Evolutionary conservation across 1,284 basidiomycete species (phyloP).

Genomic region (Naganishia cerealis): DNA sequence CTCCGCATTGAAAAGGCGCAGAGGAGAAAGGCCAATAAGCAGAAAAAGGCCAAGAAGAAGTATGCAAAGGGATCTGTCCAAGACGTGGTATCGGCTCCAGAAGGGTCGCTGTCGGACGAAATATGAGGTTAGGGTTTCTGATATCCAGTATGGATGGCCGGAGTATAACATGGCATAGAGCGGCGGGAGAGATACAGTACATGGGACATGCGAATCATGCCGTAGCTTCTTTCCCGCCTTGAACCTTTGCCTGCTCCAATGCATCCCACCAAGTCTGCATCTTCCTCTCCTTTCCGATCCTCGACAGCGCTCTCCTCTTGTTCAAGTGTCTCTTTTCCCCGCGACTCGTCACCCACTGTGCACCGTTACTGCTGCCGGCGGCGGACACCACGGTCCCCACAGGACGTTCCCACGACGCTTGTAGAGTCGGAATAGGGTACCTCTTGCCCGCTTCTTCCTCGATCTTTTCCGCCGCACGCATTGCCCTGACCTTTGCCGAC

Average conservation of each 20-base stretch:
- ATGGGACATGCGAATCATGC: background rate
- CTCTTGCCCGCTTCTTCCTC: background rate
- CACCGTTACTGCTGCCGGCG: conserved; percentile 37
- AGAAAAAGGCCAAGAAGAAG: conserved; percentile 51
- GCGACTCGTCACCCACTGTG: conserved; percentile 32
- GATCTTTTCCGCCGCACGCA: background rate
- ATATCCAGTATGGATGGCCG: background rate
- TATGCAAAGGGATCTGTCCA: conserved; percentile 16
- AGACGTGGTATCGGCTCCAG: too few species aligned
- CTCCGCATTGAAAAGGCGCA: conserved; percentile 50
- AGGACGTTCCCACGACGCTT: conserved; percentile 17
- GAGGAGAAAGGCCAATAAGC: conserved; percentile 49
- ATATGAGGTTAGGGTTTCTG: background rate
- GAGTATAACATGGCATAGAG: background rate
- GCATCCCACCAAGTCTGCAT: conserved; percentile 42
- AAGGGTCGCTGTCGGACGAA: too few species aligned
- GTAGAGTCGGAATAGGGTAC: conserved; percentile 19
- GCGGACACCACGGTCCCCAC: conserved; percentile 14
- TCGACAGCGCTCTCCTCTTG: conserved; percentile 57
- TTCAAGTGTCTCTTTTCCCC: conserved; percentile 35
- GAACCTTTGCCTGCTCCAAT: conserved; percentile 44
- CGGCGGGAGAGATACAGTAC: background rate
- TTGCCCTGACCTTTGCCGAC: conserved; percentile 15
- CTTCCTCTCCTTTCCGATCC: conserved; percentile 61
- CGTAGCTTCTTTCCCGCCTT: conserved; percentile 34